A percentile compares a stretch with the other conserved stretches of the same genome.
Conservation (phyloP, 371 early-diverging fungal species). For the Mortierella sp. region DNA sequence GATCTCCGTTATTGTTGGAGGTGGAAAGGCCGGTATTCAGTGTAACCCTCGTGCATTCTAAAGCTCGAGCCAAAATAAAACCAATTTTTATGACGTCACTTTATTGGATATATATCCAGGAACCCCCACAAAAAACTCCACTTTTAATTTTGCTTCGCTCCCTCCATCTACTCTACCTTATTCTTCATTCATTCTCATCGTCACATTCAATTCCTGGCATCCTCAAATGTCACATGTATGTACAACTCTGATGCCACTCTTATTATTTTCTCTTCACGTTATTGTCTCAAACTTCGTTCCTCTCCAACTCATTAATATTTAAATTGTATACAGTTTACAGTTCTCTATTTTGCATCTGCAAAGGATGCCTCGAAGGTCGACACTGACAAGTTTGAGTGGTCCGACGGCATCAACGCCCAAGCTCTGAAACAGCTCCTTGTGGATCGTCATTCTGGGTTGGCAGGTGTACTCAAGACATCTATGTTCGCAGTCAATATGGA, state of each 20-base stretch:
- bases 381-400: conserved; percentile 58
- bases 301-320: not conserved
- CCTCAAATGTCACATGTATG: conserved; percentile 4
- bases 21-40: conserved; percentile 59
- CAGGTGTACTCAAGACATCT: conserved; percentile 61
- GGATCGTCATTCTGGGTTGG: conserved; percentile 56
- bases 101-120: too few relatives aligned
- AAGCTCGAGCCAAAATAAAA: too few relatives aligned
- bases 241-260: not conserved
- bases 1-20: conserved; percentile 63
- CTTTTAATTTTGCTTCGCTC: not conserved
- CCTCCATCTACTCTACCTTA: too few relatives aligned
- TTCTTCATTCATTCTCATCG: not conserved
- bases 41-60: conserved; percentile 56
- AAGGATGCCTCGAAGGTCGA: conserved; percentile 66
- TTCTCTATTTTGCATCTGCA: conserved; percentile 75
- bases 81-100: too few relatives aligned
- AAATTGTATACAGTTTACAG: conserved; percentile 35
- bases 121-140: not conserved
- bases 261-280: not conserved
- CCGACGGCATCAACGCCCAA: conserved; percentile 37
- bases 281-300: not conserved
- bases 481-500: conserved; percentile 80
- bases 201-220: not conserved
- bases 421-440: conserved; percentile 56